These are phyloP conservation scores for Syncephalis fuscata DNA, from an alignment of 371 early-diverging fungal genomes.

Conservation along the genomic window DNA sequence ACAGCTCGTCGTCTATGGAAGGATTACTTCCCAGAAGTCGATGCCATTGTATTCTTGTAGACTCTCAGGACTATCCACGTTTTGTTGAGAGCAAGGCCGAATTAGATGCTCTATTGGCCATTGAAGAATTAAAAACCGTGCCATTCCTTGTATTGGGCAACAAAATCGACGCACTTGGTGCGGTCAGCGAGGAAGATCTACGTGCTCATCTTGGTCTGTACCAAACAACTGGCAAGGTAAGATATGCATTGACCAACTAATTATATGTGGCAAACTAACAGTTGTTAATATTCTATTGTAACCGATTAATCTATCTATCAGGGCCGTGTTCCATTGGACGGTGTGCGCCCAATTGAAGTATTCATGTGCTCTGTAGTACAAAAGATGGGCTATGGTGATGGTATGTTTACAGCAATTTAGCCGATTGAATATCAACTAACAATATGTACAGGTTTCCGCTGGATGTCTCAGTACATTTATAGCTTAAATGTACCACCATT, in stretches of 20 bases:
- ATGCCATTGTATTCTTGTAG: conserved; percentile 95
- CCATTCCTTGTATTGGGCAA: conserved; percentile 95
- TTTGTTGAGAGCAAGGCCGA: conserved; percentile 86
- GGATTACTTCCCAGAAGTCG: conserved; percentile 96
- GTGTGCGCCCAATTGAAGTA: conserved; percentile 90
- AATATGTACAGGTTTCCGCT: conserved; percentile 47
- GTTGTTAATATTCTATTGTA: background rate
- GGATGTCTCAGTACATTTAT: conserved; percentile 80
- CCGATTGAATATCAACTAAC: background rate
- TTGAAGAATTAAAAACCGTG: conserved; percentile 78
- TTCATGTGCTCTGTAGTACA: conserved; percentile 97
- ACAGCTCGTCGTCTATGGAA: conserved; percentile 92
- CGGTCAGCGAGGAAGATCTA: conserved; percentile 87
- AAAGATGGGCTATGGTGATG: conserved; percentile 96
- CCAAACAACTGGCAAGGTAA: conserved; percentile 93
- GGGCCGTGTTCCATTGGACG: conserved; percentile 82
- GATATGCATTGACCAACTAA: background rate
- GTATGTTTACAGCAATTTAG: conserved; percentile 14
- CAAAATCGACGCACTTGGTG: conserved; percentile 92
- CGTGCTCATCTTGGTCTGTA: conserved; percentile 72
- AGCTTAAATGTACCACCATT: background rate
- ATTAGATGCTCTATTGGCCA: conserved; percentile 84
- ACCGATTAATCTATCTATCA: conserved; percentile 4
- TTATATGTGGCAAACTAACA: background rate
- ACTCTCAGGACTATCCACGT: conserved; percentile 72